Conservation (phyloP, 2,329 filamentous ascomycete species). For the Dactylellina sp. region DNA sequence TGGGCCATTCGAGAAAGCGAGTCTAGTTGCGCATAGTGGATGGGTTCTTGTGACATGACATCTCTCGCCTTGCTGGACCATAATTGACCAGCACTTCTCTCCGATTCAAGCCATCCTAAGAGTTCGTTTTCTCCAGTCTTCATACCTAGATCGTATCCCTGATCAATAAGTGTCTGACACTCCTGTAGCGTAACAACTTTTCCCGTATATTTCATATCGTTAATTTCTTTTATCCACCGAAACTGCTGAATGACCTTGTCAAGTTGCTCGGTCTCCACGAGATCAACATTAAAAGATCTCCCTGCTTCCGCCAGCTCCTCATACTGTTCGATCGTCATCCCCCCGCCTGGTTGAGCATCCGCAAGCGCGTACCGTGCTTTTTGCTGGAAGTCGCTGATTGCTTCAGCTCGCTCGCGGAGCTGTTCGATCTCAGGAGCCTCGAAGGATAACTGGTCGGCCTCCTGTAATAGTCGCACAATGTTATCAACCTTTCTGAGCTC, state of each 20-base stretch:
- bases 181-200: conserved; percentile 76
- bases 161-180: conserved; percentile 80
- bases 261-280: conserved; percentile 85
- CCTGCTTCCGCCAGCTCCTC: conserved; percentile 92
- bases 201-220: conserved; percentile 53
- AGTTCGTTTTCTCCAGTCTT: conserved; percentile 75
- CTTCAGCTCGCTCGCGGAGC: conserved; percentile 84
- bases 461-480: conserved; percentile 82
- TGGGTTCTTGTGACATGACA: conserved; percentile 87
- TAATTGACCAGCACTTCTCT: conserved; percentile 79
- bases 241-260: conserved; percentile 84
- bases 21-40: conserved; percentile 95
- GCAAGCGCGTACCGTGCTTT: conserved; percentile 78
- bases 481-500: conserved; percentile 90
- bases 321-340: conserved; percentile 75
- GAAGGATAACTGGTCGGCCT: conserved; percentile 89
- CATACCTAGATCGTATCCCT: conserved; percentile 81
- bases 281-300: conserved; percentile 88
- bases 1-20: conserved; percentile 85
- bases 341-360: conserved; percentile 70
- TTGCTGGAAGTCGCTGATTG: conserved; percentile 85
- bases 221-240: conserved; percentile 75
- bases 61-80: conserved; percentile 96
- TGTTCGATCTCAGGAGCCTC: conserved; percentile 90
- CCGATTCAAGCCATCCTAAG: conserved; percentile 78